Evolutionary conservation across 257 asterid species (phyloP).

Genomic region (Vinca minor): DNA sequence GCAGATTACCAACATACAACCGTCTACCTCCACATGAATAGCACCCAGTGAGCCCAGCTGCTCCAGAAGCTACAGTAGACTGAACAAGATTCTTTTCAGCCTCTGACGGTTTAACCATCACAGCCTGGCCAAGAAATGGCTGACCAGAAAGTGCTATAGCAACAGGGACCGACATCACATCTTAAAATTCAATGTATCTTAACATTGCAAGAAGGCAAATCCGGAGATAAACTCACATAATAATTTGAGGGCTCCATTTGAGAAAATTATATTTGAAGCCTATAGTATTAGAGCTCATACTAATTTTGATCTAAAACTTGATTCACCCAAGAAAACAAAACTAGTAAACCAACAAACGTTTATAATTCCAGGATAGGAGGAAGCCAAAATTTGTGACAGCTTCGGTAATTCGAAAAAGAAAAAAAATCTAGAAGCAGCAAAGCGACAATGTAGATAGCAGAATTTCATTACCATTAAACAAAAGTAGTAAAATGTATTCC

Average conservation of each 20-base stretch:
- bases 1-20: constrained; percentile 79
- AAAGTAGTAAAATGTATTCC: too few relatives aligned
- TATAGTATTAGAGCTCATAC: background rate
- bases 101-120: constrained; percentile 76
- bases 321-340: background rate
- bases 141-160: constrained; percentile 75
- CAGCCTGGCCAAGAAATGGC: constrained; percentile 57
- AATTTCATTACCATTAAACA: too few relatives aligned
- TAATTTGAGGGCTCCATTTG: background rate
- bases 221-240: background rate
- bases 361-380: background rate
- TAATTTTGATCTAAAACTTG: background rate
- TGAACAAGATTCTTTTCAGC: constrained; percentile 78
- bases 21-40: constrained; percentile 61
- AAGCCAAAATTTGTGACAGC: background rate
- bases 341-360: background rate
- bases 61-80: constrained; percentile 37
- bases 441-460: background rate
- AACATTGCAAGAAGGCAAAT: background rate
- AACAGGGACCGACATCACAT: constrained; percentile 65
- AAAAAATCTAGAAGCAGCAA: background rate
- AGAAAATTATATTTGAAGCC: background rate
- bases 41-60: constrained; percentile 86
- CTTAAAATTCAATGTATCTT: constrained; percentile 44
- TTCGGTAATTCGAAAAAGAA: background rate